phyloP scores from a whole-genome alignment of 352 stramenopile species.

The Elongisporangium undulatum region DNA sequence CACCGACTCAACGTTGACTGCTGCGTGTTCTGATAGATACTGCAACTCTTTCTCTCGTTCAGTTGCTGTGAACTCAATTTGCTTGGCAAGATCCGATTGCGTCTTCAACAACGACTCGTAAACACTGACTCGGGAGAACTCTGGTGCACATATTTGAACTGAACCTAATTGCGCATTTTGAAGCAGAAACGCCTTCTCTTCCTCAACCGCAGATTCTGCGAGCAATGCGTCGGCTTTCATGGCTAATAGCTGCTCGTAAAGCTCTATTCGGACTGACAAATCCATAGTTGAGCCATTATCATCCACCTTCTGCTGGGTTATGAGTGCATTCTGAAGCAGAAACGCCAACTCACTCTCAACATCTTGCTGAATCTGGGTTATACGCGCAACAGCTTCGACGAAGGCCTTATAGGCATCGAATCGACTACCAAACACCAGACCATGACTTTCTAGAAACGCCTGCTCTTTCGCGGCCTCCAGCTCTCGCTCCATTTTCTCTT shows the following conservation, averaged over 20 bases:
- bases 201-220: background rate
- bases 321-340: constrained; percentile 6
- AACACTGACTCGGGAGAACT: constrained; percentile 9
- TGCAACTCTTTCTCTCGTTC: constrained; percentile 11
- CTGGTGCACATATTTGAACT: constrained; percentile 1
- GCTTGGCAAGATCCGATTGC: constrained; percentile 5
- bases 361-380: constrained; percentile 2
- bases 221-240: background rate
- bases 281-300: background rate
- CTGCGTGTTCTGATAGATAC: constrained; percentile 16
- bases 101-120: constrained; percentile 5
- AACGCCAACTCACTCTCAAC: constrained; percentile 11
- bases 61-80: constrained; percentile 7
- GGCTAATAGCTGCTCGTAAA: background rate
- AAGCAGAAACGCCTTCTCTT: constrained; percentile 6
- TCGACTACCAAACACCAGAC: constrained; percentile 10
- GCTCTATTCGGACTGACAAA: background rate
- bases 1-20: background rate
- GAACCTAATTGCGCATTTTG: background rate
- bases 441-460: constrained; percentile 23
- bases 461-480: constrained; percentile 25
- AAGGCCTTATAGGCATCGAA: constrained; percentile 19
- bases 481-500: constrained; percentile 58
- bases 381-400: constrained; percentile 10
- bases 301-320: background rate